Conservation (phyloP, 2,329 filamentous ascomycete genomes). For the Ophiostoma sp. region DNA sequence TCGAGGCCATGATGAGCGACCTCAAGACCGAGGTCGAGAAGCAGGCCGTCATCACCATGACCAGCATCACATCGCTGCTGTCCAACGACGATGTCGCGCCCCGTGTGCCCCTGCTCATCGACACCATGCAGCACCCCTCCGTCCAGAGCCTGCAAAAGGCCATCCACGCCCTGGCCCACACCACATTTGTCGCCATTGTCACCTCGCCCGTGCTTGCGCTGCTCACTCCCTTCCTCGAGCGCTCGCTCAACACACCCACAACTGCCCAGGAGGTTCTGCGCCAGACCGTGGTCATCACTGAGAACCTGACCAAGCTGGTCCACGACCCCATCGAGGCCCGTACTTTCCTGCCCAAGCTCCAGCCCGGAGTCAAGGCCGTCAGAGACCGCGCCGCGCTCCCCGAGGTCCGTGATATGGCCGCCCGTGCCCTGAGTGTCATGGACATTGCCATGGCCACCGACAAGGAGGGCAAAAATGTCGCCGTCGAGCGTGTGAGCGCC, state of each 20-base stretch:
- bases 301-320: conserved; percentile 97
- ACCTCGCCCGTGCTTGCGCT: conserved; percentile 93
- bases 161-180: conserved; percentile 93
- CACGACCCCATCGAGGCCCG: conserved; percentile 92
- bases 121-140: conserved; percentile 92
- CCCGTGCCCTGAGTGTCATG: conserved; percentile 77
- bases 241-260: conserved; percentile 82
- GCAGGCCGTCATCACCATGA: conserved; percentile 89
- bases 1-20: conserved; percentile 93
- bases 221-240: conserved; percentile 88
- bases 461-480: conserved; percentile 37
- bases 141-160: conserved; percentile 85
- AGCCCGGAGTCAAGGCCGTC: conserved; percentile 87
- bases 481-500: conserved; percentile 59
- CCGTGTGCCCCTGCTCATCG: conserved; percentile 83
- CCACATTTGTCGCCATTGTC: conserved; percentile 95
- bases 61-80: conserved; percentile 76
- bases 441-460: conserved; percentile 83
- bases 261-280: conserved; percentile 92
- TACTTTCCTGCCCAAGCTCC: conserved; percentile 89
- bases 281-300: conserved; percentile 92
- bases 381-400: conserved; percentile 83
- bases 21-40: conserved; percentile 84
- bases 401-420: conserved; percentile 86
- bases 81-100: conserved; percentile 96